These are phyloP conservation scores for Globisporangium irregulare DNA, from an alignment of 352 stramenopile genomes.

Conservation along the genomic window DNA sequence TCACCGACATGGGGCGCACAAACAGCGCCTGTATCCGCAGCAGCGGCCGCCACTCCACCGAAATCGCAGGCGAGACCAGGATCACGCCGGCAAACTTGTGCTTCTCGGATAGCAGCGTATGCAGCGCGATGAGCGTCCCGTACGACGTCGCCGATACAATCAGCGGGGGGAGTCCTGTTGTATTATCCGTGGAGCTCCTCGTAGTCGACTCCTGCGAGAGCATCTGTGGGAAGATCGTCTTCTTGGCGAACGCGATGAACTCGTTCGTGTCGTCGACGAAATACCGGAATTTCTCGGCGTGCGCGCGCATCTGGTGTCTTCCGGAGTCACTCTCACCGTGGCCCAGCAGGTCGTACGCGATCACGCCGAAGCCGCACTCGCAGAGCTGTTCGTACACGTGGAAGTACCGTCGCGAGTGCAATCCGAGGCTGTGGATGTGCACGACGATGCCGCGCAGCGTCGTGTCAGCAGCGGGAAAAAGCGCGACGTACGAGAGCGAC, in stretches of 20 bases:
- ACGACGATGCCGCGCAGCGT: slow-evolving; percentile 23
- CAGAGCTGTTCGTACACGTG: slow-evolving; percentile 17
- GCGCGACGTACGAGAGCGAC: slow-evolving; percentile 16
- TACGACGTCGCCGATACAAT: slow-evolving; percentile 3
- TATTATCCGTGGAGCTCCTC: not conserved
- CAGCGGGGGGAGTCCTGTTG: not conserved
- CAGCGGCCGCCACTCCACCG: slow-evolving; percentile 2
- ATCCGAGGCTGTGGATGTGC: slow-evolving; percentile 18
- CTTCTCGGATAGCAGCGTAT: slow-evolving; percentile 9
- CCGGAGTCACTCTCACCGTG: slow-evolving; percentile 18
- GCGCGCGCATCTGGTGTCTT: slow-evolving; percentile 5
- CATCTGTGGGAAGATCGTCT: slow-evolving; percentile 4
- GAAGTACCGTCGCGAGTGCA: slow-evolving; percentile 16
- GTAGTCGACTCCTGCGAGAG: not conserved
- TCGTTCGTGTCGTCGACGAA: slow-evolving; percentile 22
- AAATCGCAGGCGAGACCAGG: slow-evolving; percentile 3
- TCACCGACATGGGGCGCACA: slow-evolving; percentile 15
- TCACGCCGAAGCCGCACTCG: slow-evolving; percentile 12
- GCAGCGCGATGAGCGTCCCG: slow-evolving; percentile 5
- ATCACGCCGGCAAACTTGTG: slow-evolving; percentile 6
- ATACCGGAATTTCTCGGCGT: slow-evolving; percentile 16
- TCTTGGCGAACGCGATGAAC: slow-evolving; percentile 15
- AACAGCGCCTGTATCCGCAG: slow-evolving; percentile 7
- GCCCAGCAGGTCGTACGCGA: slow-evolving; percentile 16
- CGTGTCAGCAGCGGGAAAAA: slow-evolving; percentile 13